Conservation (phyloP, 495 filamentous ascomycete species). For the Penicillium tannophilum region DNA sequence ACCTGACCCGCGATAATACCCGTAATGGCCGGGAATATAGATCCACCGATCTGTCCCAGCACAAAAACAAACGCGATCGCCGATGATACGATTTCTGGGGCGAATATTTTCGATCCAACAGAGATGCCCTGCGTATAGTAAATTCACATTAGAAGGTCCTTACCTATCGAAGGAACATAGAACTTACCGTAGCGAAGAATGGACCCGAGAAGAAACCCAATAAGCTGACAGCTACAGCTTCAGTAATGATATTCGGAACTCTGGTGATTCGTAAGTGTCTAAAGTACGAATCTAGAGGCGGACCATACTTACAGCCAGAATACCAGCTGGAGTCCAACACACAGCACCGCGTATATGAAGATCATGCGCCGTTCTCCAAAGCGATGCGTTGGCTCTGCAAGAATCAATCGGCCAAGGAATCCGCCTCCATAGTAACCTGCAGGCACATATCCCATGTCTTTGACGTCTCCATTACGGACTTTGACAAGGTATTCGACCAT, state of each 20-base stretch:
- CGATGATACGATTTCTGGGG: slow-evolving; percentile 29
- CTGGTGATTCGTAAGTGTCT: slow-evolving; percentile 8
- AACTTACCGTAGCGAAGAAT: slow-evolving; percentile 36
- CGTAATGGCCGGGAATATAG: slow-evolving; percentile 33
- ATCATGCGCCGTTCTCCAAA: slow-evolving; percentile 35
- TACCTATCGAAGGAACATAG: not conserved
- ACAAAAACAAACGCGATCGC: slow-evolving; percentile 37
- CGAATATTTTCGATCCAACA: slow-evolving; percentile 33
- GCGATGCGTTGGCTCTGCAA: slow-evolving; percentile 33
- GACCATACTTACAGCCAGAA: slow-evolving; percentile 35
- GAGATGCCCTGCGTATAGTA: slow-evolving; percentile 26
- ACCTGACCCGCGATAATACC: slow-evolving; percentile 28
- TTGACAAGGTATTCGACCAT: slow-evolving; percentile 37
- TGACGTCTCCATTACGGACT: slow-evolving; percentile 33
- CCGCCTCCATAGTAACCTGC: slow-evolving; percentile 33
- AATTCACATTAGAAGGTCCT: not conserved
- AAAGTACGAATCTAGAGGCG: not conserved
- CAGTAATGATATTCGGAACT: slow-evolving; percentile 37
- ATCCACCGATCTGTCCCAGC: slow-evolving; percentile 31
- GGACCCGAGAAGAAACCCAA: slow-evolving; percentile 35
- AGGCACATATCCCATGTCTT: slow-evolving; percentile 35
- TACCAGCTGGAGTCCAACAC: slow-evolving; percentile 32
- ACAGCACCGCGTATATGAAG: slow-evolving; percentile 33
- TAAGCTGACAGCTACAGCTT: slow-evolving; percentile 35
- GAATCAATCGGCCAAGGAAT: slow-evolving; percentile 30